Evolutionary conservation across 768 basidiomycete species (phyloP).

Genomic region (Agaricus blazei): DNA sequence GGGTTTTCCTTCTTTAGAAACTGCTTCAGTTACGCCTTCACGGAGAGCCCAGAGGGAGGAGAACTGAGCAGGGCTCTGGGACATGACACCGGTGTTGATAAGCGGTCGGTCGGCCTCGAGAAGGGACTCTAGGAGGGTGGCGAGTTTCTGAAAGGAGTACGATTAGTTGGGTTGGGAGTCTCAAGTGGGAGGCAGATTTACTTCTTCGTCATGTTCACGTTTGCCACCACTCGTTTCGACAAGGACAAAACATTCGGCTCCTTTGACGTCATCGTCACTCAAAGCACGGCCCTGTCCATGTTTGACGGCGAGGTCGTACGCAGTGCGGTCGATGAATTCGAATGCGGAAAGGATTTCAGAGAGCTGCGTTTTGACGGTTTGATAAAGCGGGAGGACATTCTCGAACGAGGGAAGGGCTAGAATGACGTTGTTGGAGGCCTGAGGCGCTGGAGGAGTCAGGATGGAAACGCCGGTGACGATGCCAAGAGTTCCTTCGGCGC

Average conservation of each 20-base stretch:
- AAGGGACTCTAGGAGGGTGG: conserved; percentile 69
- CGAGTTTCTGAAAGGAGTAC: conserved; percentile 67
- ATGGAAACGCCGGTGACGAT: conserved; percentile 95
- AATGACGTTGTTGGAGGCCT: conserved; percentile 87
- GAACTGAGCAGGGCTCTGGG: conserved; percentile 88
- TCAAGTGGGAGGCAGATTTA: conserved; percentile 22
- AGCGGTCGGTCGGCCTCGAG: conserved; percentile 68
- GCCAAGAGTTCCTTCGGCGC: conserved; percentile 94
- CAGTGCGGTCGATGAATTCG: conserved; percentile 89
- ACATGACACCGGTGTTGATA: conserved; percentile 86
- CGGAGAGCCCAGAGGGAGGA: conserved; percentile 87
- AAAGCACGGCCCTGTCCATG: conserved; percentile 79
- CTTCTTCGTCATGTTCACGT: conserved; percentile 91
- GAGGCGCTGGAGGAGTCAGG: conserved; percentile 77
- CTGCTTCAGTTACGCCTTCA: conserved; percentile 88
- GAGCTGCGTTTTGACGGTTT: conserved; percentile 71
- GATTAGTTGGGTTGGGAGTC: background rate
- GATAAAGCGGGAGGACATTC: conserved; percentile 82
- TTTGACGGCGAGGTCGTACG: conserved; percentile 79
- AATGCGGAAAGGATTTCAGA: conserved; percentile 97
- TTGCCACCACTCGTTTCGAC: conserved; percentile 94
- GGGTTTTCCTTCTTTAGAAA: conserved; percentile 88
- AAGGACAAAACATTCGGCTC: conserved; percentile 84
- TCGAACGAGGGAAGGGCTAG: conserved; percentile 84
- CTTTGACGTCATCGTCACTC: conserved; percentile 65